These are phyloP conservation scores for Wickerhamomyces hampshirensis DNA, from an alignment of 805 yeast species.

Conservation along the genomic window DNA sequence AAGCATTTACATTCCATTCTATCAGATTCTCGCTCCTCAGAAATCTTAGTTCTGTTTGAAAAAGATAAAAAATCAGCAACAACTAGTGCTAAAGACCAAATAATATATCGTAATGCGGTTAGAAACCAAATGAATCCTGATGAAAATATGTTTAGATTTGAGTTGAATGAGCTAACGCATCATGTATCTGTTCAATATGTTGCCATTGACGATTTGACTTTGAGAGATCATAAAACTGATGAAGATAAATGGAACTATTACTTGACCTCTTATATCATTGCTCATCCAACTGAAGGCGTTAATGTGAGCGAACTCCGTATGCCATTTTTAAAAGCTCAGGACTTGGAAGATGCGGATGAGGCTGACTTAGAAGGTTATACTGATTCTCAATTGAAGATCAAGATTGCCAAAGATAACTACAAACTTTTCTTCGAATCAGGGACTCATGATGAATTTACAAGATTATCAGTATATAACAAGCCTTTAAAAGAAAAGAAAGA, in stretches of 20 bases:
- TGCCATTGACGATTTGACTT: conserved; percentile 82
- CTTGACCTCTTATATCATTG: conserved; percentile 86
- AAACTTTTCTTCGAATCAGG: conserved; percentile 75
- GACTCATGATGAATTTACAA: conserved; percentile 73
- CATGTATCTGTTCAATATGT: conserved; percentile 73
- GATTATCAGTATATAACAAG: conserved; percentile 47
- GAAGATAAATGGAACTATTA: conserved; percentile 92
- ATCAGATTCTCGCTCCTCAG: conserved; percentile 74
- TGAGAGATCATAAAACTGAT: conserved; percentile 60
- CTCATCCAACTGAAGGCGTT: conserved; percentile 96
- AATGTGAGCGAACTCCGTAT: conserved; percentile 68
- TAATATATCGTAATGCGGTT: conserved; percentile 83
- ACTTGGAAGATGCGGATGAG: conserved; percentile 39
- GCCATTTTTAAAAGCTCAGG: conserved; percentile 67
- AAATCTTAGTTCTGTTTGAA: conserved; percentile 77
- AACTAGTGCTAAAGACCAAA: conserved; percentile 83
- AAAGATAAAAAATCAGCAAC: conserved; percentile 59
- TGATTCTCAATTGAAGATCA: conserved; percentile 69
- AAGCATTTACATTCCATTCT: conserved; percentile 86
- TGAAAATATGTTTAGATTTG: conserved; percentile 89
- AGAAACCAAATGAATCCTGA: conserved; percentile 77
- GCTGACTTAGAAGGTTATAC: conserved; percentile 54
- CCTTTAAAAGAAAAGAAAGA: conserved; percentile 28
- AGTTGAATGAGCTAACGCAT: conserved; percentile 50
- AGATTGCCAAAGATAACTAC: conserved; percentile 74